Base-by-base conservation (phyloP, 2,329 filamentous ascomycete species). In the Xylaria hypoxylon region DNA sequence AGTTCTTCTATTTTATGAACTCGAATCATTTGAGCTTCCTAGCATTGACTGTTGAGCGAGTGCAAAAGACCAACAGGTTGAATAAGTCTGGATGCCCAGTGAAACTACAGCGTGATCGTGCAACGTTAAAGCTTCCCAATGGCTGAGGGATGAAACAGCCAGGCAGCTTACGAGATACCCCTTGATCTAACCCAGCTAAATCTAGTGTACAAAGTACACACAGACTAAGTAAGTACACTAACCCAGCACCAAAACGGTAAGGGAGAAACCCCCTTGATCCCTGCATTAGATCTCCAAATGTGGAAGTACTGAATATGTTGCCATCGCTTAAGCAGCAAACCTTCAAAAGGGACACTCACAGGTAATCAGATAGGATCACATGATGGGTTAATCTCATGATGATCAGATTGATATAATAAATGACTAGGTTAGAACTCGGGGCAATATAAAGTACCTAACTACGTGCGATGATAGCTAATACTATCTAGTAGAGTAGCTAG, bases 141-240 rank as follows among this genome's bases (percentile, higher is more conserved):
- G 67, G 65, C 55, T 35, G 31, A 38, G 50, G 61, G 48, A 42
- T 66, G 66, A 68, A 68, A 68, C 66, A 62, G 26, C 52, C 44
- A 48, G 50, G 47, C 28, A 31, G 57, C 3, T 48, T 33, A 31
- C 26, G 38, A 55, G 17, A 42, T 11, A 13, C 55, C 45, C 19
- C 31, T 28, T 33, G 38, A n/a, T 26, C 42, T 24, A 26, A 33
- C n/a, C 31, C 8, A 42, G 13, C 24, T 38, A 22, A 13, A 38
- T 13, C 11, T 13, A 38, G 5, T n/a, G n/a, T n/a, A n/a, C n/a
- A n/a, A 38, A 38, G 35, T 38, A 38, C 35, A 15, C 15, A 38
- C 13, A 38, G 35, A 15, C 35, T 38, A 38, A 15, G 10, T 38
- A 38, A 38, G 35, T 38, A 11, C 5, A 15, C 8, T 31, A 31